Evolutionary conservation across 176 grass and related monocot species (phyloP).

Genomic region (Metroxylon sagu): DNA sequence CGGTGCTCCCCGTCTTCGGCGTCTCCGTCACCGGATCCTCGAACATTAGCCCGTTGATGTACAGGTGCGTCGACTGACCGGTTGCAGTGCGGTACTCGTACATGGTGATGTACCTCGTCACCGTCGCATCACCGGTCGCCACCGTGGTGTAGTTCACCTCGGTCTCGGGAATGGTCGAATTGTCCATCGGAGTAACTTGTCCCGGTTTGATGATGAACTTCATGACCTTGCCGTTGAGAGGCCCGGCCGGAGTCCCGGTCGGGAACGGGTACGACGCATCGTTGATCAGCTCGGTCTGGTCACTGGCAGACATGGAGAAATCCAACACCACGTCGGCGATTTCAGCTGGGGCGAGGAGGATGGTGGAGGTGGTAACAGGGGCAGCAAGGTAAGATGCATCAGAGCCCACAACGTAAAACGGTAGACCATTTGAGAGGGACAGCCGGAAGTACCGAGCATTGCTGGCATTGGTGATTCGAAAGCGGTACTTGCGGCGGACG

Average conservation of each 20-base stretch:
- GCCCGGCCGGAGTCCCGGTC: neutral
- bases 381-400: neutral
- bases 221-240: neutral
- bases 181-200: neutral
- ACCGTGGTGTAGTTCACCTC: neutral
- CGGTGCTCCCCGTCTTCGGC: neutral
- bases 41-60: conserved; percentile 1
- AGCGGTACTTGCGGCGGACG: neutral
- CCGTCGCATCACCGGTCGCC: neutral
- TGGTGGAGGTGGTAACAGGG: neutral
- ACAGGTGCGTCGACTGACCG: neutral
- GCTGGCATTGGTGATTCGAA: neutral
- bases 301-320: neutral
- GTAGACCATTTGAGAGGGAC: neutral
- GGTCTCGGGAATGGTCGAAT: conserved; percentile 15
- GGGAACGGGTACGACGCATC: neutral
- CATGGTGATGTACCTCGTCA: neutral
- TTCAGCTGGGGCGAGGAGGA: neutral
- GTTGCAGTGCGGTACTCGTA: neutral
- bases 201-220: neutral
- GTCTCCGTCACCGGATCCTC: conserved; percentile 10
- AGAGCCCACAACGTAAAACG: neutral
- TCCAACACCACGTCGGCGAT: neutral
- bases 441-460: neutral
- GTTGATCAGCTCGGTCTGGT: neutral